These are phyloP conservation scores for Malassezia psittaci DNA, from an alignment of 1,284 basidiomycete species.

Conservation along the genomic window DNA sequence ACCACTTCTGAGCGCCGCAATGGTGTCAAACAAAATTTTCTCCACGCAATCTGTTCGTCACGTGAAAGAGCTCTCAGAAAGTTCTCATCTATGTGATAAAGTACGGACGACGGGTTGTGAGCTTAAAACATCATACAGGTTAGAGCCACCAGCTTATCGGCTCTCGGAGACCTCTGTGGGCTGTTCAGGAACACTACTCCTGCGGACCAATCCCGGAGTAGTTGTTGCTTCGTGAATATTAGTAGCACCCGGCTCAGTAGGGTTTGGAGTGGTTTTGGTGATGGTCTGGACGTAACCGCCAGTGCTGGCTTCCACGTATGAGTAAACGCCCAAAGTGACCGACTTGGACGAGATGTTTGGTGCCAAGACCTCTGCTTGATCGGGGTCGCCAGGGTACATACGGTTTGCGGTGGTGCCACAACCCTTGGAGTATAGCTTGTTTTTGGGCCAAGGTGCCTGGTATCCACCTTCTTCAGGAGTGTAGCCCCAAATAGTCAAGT, in stretches of 20 bases:
- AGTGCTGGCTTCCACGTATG: neutral
- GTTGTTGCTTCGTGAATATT: no score
- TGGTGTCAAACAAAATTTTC: no score
- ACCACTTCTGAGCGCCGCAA: no score
- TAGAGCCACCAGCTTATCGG: no score
- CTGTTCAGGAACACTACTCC: no score
- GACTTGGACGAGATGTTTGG: neutral
- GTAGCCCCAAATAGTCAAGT: slow-evolving; percentile 25
- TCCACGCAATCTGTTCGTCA: no score
- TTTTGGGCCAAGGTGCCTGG: slow-evolving; percentile 16
- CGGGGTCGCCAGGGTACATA: neutral
- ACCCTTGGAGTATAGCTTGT: slow-evolving; percentile 16
- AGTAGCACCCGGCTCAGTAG: neutral
- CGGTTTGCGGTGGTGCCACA: neutral
- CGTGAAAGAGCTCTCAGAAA: no score
- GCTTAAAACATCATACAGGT: no score
- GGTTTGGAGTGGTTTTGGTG: neutral
- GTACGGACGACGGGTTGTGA: no score
- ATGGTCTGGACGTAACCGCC: neutral
- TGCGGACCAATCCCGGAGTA: no score
- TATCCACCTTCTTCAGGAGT: slow-evolving; percentile 12
- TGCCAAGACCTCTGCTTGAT: neutral
- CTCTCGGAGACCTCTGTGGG: no score
- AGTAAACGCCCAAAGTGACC: neutral
- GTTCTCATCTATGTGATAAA: no score